These are phyloP conservation scores for Penicillium subrubescens DNA, from an alignment of 495 filamentous ascomycete genomes.

Conservation along the genomic window DNA sequence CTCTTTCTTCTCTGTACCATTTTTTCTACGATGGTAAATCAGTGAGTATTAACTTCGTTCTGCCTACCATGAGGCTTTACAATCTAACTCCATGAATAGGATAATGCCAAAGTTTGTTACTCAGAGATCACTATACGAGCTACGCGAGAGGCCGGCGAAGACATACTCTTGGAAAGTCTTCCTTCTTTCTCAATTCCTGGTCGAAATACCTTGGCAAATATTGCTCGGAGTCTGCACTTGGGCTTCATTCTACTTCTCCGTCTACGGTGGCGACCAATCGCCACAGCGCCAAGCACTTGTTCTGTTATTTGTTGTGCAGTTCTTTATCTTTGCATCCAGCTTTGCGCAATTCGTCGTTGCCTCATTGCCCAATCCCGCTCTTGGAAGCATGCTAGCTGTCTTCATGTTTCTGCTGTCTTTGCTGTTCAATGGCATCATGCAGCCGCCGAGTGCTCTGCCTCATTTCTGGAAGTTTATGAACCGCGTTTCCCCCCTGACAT, in stretches of 20 bases:
- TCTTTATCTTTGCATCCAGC: neutral
- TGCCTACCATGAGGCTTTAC: neutral
- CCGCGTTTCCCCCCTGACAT: neutral
- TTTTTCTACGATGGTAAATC: neutral
- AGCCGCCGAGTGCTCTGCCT: neutral
- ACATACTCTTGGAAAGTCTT: neutral
- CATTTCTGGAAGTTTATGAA: neutral
- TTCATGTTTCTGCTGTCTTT: neutral
- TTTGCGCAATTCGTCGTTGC: neutral
- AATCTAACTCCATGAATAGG: neutral
- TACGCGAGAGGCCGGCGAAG: neutral
- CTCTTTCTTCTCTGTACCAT: neutral
- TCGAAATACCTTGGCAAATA: neutral
- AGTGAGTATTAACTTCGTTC: neutral
- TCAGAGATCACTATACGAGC: neutral
- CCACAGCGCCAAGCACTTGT: neutral
- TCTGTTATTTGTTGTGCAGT: neutral
- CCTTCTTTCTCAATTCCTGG: neutral
- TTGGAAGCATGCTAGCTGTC: neutral
- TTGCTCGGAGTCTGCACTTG: neutral
- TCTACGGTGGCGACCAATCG: neutral
- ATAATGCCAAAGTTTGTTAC: neutral
- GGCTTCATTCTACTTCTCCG: neutral
- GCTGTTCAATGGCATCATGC: neutral
- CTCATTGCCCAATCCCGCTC: neutral